Base-by-base conservation (phyloP, 2,329 filamentous ascomycete species). In the Trichoderma breve region DNA sequence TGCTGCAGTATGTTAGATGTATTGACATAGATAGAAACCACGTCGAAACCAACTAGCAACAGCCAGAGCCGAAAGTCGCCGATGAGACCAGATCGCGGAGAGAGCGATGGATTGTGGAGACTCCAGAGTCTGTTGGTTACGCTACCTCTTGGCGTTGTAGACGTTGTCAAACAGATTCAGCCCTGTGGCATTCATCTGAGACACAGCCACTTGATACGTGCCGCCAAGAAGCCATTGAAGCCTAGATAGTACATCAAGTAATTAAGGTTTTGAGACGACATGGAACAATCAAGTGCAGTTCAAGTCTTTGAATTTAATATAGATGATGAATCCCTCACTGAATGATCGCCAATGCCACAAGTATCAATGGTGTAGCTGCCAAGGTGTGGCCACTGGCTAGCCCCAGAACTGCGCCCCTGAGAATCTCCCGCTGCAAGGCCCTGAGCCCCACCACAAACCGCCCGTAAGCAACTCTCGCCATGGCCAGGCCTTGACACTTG, bases 241-340 rank as follows among this genome's bases (percentile, higher is more conserved):
- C 47, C 21, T 24, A 53, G 11, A 14, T 24, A 53, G 47, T 21
- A 53, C 47, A 24, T 24, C 3, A 53, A 24, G 11, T 24, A 53
- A 53, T 53, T 53, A 53, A 53, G 47, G 21, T 6, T 53, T 53
- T 14, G 89, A 51, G 3, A 60, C 2, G 26, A 12, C 12, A 8
- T 21, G 0, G 18, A 6, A 34, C 28, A 34, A 34, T 60, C 11
- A 6, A 60, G 3, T 21, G 18, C 18, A 8, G 9, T 14, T 21
- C 18, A n/a, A 14, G 18, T 6, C 21, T 12, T 6, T 0, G 3
- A 6, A 14, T 12, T 24, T 6, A 14, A 6, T 53, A 5, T 11
- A 12, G 11, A 51, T 24, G 3, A 14, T 21, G 47, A 6, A 24
- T 24, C 21, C 11, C 11, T 21, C 7, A 47, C 43, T 28, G 36